Evolutionary conservation across 306 rosid genomes (phyloP), one percentile per base, ranked within the genome.

Genomic region (Chamaecrista fasciculata): DNA sequence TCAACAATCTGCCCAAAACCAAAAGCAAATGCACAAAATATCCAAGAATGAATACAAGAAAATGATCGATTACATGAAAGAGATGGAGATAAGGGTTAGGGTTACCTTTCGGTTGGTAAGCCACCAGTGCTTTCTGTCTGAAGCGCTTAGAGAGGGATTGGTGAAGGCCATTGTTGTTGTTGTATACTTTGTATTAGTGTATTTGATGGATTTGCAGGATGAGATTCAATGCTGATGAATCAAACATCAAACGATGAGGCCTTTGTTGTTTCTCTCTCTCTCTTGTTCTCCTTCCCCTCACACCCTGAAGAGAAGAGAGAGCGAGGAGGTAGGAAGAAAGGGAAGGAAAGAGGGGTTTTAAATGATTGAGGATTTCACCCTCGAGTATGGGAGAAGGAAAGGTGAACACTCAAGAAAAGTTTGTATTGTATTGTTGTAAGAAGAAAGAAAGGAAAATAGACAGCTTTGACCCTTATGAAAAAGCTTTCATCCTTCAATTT

Each of bases 91-190:
- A 36, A 10, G 49, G 40, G n/a, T 14, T n/a, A n/a, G n/a, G n/a
- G n/a, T 81, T 82, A 94, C 99, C 97, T 78, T 94, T 62, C 96
- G 79, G 72, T 86, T 91, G 71, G 83, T 85, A 23, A 91, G 95
- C 99, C 99, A 94, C 99, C 99, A 94, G 85, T 84, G 87, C 64
- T 90, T 94, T 77, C 86, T 94, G 40, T 94, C 97, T 37, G 83
- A 50, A 8, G 77, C 48, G 39, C 76, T 72, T 26, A 43, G 78
- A 56, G 26, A 76, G 37, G 87, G 80, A 62, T 91, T 67, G 25
- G 78, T 36, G 42, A 78, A 82, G 3, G 90, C 85, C 96, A 91
- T 85, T 76, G 80, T 62, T 68, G 74, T 4, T 33, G n/a, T n/a
- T n/a, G n/a, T n/a, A n/a, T n/a, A n/a, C n/a, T n/a, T n/a, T n/a